A percentile compares a stretch with the other conserved stretches of the same genome.
These are phyloP conservation scores for Laguncularia racemosa DNA, from an alignment of 345 rosid species.

Conservation along the genomic window DNA sequence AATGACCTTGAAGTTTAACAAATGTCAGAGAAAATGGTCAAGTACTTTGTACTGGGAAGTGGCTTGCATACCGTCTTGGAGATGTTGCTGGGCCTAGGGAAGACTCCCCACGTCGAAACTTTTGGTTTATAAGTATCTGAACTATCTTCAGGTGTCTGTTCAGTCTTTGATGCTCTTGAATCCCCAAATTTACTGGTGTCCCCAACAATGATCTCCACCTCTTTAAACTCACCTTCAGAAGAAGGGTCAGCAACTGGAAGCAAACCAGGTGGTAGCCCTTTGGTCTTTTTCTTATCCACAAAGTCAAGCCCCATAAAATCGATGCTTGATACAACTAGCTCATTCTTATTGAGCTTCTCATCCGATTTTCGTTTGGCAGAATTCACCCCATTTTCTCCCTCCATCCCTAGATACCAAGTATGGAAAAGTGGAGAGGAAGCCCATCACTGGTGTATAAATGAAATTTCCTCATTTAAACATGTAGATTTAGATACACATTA, in stretches of 20 bases:
- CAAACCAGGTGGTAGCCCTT: conserved; percentile 74
- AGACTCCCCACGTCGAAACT: conserved; percentile 94
- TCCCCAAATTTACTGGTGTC: conserved; percentile 49
- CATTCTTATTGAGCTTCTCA: conserved; percentile 22
- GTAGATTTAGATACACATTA: background rate
- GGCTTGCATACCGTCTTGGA: conserved; percentile 52
- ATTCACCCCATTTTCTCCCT: conserved; percentile 20
- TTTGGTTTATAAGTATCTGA: conserved; percentile 65
- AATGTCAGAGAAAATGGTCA: too few species aligned
- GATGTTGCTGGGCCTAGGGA: conserved; percentile 81
- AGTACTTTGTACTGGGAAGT: background rate
- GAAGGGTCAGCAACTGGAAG: conserved; percentile 49
- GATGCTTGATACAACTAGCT: conserved; percentile 50
- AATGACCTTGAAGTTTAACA: too few species aligned
- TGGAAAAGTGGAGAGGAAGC: too few species aligned
- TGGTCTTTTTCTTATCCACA: conserved; percentile 64
- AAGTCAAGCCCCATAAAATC: conserved; percentile 79
- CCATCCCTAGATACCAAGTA: conserved; percentile 28
- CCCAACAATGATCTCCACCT: conserved; percentile 87
- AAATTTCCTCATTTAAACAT: background rate
- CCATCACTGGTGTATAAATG: too few species aligned
- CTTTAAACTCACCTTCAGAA: conserved; percentile 53
- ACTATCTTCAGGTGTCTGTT: conserved; percentile 30
- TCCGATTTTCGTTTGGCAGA: conserved; percentile 16
- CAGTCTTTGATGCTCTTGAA: conserved; percentile 12